Percentiles rank a stretch among this genome's conserved stretches.
Evolutionary conservation across 2,329 filamentous ascomycete species (phyloP).

Genomic region (Neonectria punicea): DNA sequence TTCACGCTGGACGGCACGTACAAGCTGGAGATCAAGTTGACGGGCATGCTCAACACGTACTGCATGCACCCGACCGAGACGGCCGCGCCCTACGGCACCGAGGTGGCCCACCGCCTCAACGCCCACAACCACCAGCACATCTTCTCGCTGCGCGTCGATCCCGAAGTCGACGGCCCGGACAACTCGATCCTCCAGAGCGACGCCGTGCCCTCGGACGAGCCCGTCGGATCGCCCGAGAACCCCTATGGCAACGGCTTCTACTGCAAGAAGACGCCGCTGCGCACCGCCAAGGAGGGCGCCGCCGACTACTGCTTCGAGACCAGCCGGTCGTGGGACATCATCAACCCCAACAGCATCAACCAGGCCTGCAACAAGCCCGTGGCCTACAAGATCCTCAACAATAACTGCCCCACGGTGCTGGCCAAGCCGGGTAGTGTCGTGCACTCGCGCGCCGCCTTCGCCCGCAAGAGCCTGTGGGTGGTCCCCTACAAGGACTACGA

Average conservation of each 20-base stretch:
- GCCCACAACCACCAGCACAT: constrained; percentile 78
- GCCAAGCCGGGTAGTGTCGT: constrained; percentile 87
- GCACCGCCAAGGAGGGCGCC: constrained; percentile 72
- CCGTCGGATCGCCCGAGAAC: constrained; percentile 84
- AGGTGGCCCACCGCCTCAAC: constrained; percentile 71
- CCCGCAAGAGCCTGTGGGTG: constrained; percentile 57
- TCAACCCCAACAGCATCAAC: constrained; percentile 84
- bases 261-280: constrained; percentile 82
- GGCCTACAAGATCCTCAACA: constrained; percentile 89
- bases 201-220: constrained; percentile 74
- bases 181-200: constrained; percentile 81
- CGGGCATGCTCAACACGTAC: constrained; percentile 57
- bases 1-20: constrained; percentile 72
- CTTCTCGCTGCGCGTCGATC: constrained; percentile 74
- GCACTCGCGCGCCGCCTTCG: constrained; percentile 90
- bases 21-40: constrained; percentile 64
- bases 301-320: constrained; percentile 85
- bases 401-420: constrained; percentile 81
- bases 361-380: constrained; percentile 86
- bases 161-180: constrained; percentile 69
- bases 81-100: constrained; percentile 67
- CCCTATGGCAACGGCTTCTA: constrained; percentile 92
- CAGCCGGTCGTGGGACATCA: constrained; percentile 89
- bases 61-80: constrained; percentile 53
- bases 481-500: constrained; percentile 78